These are phyloP conservation scores for Talaromyces funiculosus DNA, from an alignment of 2,329 filamentous ascomycete genomes.

Conservation along the genomic window DNA sequence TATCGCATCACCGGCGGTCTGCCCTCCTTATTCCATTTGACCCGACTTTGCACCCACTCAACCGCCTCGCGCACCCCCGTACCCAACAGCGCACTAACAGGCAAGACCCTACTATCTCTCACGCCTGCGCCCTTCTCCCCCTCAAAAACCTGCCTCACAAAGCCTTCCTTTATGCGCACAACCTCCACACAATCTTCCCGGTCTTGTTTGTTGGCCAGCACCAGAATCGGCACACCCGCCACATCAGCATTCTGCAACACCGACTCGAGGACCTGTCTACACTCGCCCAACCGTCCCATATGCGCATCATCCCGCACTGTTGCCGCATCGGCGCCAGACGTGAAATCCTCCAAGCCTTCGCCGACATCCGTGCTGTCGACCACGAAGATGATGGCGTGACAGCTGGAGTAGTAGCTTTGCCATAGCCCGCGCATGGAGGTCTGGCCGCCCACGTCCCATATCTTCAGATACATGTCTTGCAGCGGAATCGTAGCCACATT, in stretches of 20 bases:
- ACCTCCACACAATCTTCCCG: slow-evolving; percentile 96
- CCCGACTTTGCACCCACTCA: slow-evolving; percentile 89
- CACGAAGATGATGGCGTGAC: slow-evolving; percentile 96
- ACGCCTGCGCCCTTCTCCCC: slow-evolving; percentile 82
- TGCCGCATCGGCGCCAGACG: slow-evolving; percentile 8
- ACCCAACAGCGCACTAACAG: slow-evolving; percentile 76
- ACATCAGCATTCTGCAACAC: slow-evolving; percentile 83
- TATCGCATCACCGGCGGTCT: slow-evolving; percentile 81
- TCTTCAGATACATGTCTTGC: slow-evolving; percentile 93
- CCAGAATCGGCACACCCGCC: slow-evolving; percentile 82
- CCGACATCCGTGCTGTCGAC: slow-evolving; percentile 93
- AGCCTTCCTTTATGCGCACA: slow-evolving; percentile 90
- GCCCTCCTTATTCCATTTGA: slow-evolving; percentile 94
- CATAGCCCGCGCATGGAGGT: slow-evolving; percentile 81
- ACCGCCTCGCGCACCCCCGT: slow-evolving; percentile 88
- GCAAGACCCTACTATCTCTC: slow-evolving; percentile 83
- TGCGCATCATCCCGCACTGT: slow-evolving; percentile 25
- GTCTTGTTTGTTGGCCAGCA: slow-evolving; percentile 97
- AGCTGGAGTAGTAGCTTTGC: slow-evolving; percentile 91
- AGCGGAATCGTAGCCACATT: slow-evolving; percentile 90
- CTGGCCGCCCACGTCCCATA: slow-evolving; percentile 97
- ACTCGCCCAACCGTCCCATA: slow-evolving; percentile 68
- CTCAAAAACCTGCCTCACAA: slow-evolving; percentile 93
- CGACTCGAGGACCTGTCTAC: slow-evolving; percentile 79
- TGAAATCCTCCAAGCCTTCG: slow-evolving; percentile 58